Conservation (phyloP, 2,329 filamentous ascomycete genomes). For the Amauroascus niger region DNA sequence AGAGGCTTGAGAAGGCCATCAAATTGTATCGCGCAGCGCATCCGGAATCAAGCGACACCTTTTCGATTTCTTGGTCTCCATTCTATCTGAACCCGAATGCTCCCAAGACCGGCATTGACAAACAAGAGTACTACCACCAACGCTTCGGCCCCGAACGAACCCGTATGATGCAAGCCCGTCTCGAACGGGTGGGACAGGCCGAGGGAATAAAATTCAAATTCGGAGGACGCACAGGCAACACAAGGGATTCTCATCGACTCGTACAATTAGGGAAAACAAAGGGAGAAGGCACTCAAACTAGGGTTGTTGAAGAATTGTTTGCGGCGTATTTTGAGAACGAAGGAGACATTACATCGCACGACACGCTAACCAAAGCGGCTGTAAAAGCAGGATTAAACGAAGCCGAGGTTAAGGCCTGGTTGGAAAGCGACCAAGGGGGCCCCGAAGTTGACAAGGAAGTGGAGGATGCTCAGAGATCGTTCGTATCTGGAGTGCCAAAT, state of each 20-base stretch:
- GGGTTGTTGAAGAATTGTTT: slow-evolving; percentile 55
- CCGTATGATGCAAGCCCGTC: slow-evolving; percentile 47
- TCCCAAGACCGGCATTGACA: slow-evolving; percentile 44
- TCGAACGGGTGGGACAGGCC: slow-evolving; percentile 49
- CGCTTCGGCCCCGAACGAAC: slow-evolving; percentile 57
- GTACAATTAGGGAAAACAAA: slow-evolving; percentile 58
- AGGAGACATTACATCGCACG: slow-evolving; percentile 52
- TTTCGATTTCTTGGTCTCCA: slow-evolving; percentile 64
- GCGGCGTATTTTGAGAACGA: slow-evolving; percentile 56
- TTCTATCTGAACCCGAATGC: slow-evolving; percentile 68
- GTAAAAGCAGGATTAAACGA: slow-evolving; percentile 35
- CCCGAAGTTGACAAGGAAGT: slow-evolving; percentile 51
- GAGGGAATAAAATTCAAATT: slow-evolving; percentile 67
- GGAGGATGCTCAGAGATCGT: slow-evolving; percentile 42
- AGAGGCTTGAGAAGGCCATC: slow-evolving; percentile 64
- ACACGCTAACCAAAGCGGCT: slow-evolving; percentile 46
- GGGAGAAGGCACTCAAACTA: slow-evolving; percentile 44
- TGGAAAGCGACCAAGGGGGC: slow-evolving; percentile 47
- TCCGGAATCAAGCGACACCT: slow-evolving; percentile 53
- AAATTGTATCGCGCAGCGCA: slow-evolving; percentile 53
- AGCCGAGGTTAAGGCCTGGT: slow-evolving; percentile 45
- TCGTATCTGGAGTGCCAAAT: slow-evolving; percentile 61
- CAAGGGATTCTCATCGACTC: slow-evolving; percentile 67
- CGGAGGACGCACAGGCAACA: slow-evolving; percentile 62
- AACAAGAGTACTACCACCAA: slow-evolving; percentile 48